Conservation (phyloP, 2,329 filamentous ascomycete species). For the Paradendryphiella salina region DNA sequence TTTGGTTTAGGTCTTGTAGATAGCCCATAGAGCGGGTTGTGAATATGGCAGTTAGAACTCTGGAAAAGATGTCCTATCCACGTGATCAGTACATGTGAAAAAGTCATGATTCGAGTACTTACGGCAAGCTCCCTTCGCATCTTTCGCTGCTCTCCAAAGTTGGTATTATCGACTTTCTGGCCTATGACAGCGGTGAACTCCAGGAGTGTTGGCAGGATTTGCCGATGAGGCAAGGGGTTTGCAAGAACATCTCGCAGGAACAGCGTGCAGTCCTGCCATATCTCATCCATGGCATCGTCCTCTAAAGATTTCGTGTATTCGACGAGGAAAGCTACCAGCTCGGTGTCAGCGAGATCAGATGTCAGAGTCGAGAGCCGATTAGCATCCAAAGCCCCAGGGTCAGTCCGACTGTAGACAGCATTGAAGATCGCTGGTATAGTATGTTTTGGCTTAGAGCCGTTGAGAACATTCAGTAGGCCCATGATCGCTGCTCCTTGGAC, state of each 20-base stretch:
- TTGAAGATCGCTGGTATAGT: conserved; percentile 95
- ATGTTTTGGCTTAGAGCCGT: conserved; percentile 86
- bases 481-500: conserved; percentile 69
- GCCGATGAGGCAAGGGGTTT: conserved; percentile 93
- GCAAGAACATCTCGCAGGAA: conserved; percentile 88
- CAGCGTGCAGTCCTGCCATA: conserved; percentile 91
- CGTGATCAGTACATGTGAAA: conserved; percentile 1
- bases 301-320: conserved; percentile 89
- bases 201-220: conserved; percentile 81
- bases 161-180: conserved; percentile 96
- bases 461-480: conserved; percentile 84
- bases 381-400: conserved; percentile 76
- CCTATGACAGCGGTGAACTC: conserved; percentile 89
- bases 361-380: conserved; percentile 85
- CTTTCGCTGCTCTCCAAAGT: conserved; percentile 89
- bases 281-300: conserved; percentile 97
- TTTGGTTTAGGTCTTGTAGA: conserved; percentile 59
- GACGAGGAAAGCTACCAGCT: conserved; percentile 85
- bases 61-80: conserved; percentile 78
- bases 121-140: conserved; percentile 90
- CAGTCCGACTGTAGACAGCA: conserved; percentile 91
- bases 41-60: conserved; percentile 89
- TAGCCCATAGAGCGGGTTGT: conserved; percentile 82
- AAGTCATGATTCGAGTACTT: conserved; percentile 47
- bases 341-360: conserved; percentile 77